phyloP scores from a whole-genome alignment of 768 basidiomycete species.

The Xerocomellus amylosporus region DNA sequence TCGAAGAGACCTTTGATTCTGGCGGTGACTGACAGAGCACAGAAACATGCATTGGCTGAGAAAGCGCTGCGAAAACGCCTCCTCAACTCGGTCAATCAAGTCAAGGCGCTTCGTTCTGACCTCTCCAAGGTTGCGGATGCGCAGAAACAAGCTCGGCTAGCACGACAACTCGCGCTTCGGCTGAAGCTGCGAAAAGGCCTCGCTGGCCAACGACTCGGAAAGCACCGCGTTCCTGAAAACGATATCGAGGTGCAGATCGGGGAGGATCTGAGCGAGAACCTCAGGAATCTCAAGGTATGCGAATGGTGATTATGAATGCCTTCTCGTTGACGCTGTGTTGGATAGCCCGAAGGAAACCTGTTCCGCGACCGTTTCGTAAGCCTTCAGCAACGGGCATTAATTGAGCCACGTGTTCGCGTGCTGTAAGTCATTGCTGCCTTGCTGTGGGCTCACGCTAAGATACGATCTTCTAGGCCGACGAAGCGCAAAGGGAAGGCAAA shows the following conservation, averaged over 20 bases:
- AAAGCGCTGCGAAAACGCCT: conserved; percentile 59
- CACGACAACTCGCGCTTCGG: conserved; percentile 41
- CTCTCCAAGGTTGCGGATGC: conserved; percentile 35
- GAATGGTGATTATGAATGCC: neutral
- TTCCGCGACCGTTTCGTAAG: conserved; percentile 88
- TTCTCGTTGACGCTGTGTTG: neutral
- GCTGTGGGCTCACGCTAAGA: neutral
- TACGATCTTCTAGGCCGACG: conserved; percentile 17
- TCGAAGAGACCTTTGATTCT: neutral
- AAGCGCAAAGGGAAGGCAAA: conserved; percentile 45
- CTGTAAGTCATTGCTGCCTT: conserved; percentile 46
- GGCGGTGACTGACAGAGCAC: neutral
- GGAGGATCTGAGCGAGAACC: conserved; percentile 82
- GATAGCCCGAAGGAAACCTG: conserved; percentile 87
- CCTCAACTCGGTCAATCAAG: conserved; percentile 54
- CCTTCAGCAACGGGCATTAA: conserved; percentile 80
- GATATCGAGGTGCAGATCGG: conserved; percentile 84
- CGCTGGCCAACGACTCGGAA: conserved; percentile 75
- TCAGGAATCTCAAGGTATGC: conserved; percentile 78
- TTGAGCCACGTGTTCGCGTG: conserved; percentile 83
- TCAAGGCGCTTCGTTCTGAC: conserved; percentile 49
- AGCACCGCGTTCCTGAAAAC: conserved; percentile 66
- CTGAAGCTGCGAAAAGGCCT: conserved; percentile 63
- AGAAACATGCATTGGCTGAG: conserved; percentile 68
- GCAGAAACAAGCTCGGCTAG: conserved; percentile 38